Evolutionary conservation across 129 eudicot species (phyloP).

Genomic region (Centella asiatica): DNA sequence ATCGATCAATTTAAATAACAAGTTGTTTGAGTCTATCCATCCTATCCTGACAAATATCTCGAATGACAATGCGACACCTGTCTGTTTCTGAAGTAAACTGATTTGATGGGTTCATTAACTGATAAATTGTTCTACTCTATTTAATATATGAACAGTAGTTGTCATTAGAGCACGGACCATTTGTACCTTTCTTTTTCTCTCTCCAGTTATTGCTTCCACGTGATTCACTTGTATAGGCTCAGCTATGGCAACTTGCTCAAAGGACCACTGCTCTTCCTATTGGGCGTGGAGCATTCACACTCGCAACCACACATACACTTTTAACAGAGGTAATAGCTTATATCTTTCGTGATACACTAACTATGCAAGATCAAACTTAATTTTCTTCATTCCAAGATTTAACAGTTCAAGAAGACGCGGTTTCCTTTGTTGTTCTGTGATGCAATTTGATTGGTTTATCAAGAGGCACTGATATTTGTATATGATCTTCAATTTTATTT

Average conservation of each 20-base stretch:
- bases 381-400: slow-evolving; percentile 6
- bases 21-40: too few relatives aligned
- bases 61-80: too few relatives aligned
- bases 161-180: background rate
- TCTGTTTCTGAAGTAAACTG: background rate
- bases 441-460: slow-evolving; percentile 5
- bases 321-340: slow-evolving; percentile 66
- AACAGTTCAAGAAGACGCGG: slow-evolving; percentile 6
- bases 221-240: slow-evolving; percentile 46
- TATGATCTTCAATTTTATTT: background rate
- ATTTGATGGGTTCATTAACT: background rate
- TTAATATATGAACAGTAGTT: background rate
- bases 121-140: background rate
- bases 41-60: too few relatives aligned
- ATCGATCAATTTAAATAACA: too few relatives aligned
- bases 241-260: slow-evolving; percentile 98
- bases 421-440: slow-evolving; percentile 8
- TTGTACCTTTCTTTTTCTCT: background rate
- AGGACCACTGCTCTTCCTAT: slow-evolving; percentile 94
- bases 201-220: slow-evolving; percentile 6
- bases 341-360: background rate
- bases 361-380: slow-evolving; percentile 3
- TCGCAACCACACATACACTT: slow-evolving; percentile 83
- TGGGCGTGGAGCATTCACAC: slow-evolving; percentile 99
- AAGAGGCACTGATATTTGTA: slow-evolving; percentile 8